Conservation (phyloP, 1,284 basidiomycete genomes). For the Coniferiporia sulphurascens region DNA sequence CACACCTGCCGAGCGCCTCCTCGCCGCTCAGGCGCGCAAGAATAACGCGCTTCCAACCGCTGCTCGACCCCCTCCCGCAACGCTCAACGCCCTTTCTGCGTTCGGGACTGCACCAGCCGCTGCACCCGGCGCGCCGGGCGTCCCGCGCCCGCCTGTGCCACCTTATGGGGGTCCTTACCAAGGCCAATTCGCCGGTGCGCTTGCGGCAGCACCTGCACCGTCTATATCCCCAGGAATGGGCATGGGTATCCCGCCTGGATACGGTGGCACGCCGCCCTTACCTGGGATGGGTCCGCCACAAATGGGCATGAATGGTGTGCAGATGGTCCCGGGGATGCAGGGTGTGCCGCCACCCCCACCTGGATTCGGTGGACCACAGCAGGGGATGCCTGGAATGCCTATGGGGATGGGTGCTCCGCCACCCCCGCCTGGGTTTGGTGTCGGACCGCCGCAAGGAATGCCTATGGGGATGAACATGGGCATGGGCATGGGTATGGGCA, state of each 20-base stretch:
- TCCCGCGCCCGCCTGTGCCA: constrained; percentile 20
- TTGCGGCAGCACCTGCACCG: constrained; percentile 62
- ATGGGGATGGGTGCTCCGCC: no score
- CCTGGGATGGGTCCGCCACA: constrained; percentile 44
- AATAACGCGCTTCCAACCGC: constrained; percentile 82
- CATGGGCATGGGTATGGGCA: constrained; percentile 21
- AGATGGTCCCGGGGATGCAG: background rate
- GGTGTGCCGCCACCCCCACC: no score
- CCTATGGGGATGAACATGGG: no score
- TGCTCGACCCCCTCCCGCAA: constrained; percentile 63
- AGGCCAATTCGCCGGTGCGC: constrained; percentile 83
- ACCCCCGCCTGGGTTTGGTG: no score
- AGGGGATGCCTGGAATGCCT: no score
- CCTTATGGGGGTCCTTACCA: constrained; percentile 50
- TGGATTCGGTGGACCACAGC: no score
- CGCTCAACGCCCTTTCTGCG: constrained; percentile 62
- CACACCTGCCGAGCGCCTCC: constrained; percentile 88
- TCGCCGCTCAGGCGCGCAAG: constrained; percentile 93
- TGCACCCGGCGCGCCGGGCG: background rate
- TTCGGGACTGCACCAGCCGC: constrained; percentile 20
- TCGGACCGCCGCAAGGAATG: no score
- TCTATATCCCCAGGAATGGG: constrained; percentile 63
- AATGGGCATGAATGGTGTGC: background rate
- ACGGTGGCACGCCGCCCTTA: constrained; percentile 36
- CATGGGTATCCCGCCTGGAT: constrained; percentile 35